Evolutionary conservation across 768 basidiomycete species (phyloP), one percentile per base, ranked within the genome.

Genomic region (Rhizopogon salebrosus): DNA sequence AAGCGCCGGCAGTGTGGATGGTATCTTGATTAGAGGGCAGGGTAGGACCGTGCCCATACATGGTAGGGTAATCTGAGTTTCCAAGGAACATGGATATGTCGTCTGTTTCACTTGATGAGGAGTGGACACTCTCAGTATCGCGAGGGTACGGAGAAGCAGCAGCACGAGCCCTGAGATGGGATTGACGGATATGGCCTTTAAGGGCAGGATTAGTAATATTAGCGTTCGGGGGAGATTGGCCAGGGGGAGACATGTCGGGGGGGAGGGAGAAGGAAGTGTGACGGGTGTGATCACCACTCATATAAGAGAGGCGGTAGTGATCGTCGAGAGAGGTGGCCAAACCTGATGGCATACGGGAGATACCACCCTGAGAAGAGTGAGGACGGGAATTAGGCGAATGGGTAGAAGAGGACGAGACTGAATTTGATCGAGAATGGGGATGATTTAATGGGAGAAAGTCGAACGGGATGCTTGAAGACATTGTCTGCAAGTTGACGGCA

Each of bases 21-120:
- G 64, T 54, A 51, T 79, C 74, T 58, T 68, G 76, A 68, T 64
- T 72, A 62, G 64, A 53, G 56, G 56, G 76, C 67, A 73, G 48
- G 78, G 62, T 65, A 53, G 69, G 59, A 60, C 60, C 70, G 14
- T 71, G 70, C 40, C 74, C 73, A 64, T 80, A 91, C 78, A 91
- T 84, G 60, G 75, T 65, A 63, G 82, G 76, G 66, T 90, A 89
- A 52, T 89, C 87, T 51, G 80, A 69, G 22, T 75, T 74, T 41
- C 74, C 72, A 52, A 90, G 77, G 70, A 82, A 91, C 83, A 90
- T 84, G 59, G 87, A 76, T 57, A 91, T 77, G 66, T 92, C 90
- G 60, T 93, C 91, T n/a, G 89, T 85, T 72, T 92, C 91, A 71
- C 84, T 87, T 50, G 88, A 90, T 39, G 89, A 91, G 10, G 89